Evolutionary conservation across 768 basidiomycete genomes (phyloP), one percentile per base, ranked within the genome.

Genomic region (Hygrocybe coccinea): DNA sequence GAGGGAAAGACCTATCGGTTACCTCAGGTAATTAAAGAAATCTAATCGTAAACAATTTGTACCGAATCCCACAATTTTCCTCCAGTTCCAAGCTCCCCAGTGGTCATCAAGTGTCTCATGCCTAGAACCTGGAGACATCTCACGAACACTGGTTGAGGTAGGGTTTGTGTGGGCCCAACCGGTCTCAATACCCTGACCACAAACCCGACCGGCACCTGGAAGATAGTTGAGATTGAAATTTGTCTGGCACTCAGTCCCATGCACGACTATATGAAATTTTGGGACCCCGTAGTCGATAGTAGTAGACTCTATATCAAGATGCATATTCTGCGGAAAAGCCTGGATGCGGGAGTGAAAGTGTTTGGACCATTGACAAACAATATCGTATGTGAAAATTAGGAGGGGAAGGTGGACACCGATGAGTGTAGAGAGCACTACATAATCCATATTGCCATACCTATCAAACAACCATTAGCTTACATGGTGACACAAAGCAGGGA

Each of bases 371-470:
- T 67, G 66, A 57, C 67, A 69, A 0, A 60, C 65, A 33, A 70
- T 66, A 44, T 70, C 67, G 53, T 70, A 70, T 0, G 67, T 62
- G 0, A 70, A 24, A 10, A 65, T 50, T 22, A 60, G 50, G 0
- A 45, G 45, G n/a, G 55, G 9, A 5, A 60, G 22, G 1, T 51
- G 2, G 7, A 33, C 33, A 17, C 52, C 46, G 24, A 50, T 22
- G 0, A 66, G 37, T 2, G 34, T 49, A 1, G 19, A 55, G 22
- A 58, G 54, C 33, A 70, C 64, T 5, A 69, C 52, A 38, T 61
- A 72, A 50, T 71, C 70, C 66, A 71, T 69, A 50, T 71, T 73
- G 34, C 60, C 61, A 53, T 72, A 69, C 19, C 70, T 68, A 24
- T 17, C 29, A 46, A 21, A n/a, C 43, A 44, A 34, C 14, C 36